Evolutionary conservation across 495 filamentous ascomycete species (phyloP), one percentile per base, ranked within the genome.

Genomic region (Penicillium soppii): DNA sequence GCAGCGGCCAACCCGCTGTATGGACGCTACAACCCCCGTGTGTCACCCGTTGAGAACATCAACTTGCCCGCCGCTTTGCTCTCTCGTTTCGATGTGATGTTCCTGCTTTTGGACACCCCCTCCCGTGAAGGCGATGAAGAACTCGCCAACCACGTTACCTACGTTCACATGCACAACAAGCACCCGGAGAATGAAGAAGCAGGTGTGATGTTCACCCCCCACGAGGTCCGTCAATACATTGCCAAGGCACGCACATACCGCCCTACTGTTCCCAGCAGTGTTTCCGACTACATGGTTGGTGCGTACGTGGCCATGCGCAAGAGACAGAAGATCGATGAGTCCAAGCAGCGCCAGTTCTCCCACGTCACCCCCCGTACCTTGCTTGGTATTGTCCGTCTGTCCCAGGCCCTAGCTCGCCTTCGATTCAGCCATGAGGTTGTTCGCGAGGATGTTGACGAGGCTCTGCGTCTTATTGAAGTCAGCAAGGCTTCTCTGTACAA

Each of bases 11-110:
- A 98, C 76, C 94, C 94, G 39, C 81, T 98, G 9, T 98, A 97
- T 61, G 94, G 94, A 41, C 90, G 94, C 22, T 98, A 98, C 78
- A 98, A 98, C 76, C 92, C 95, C 15, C 89, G 90, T 40, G 83
- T 98, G 45, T 95, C 91, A 1, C 92, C 94, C 2, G 92, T 98
- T 12, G 94, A 98, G 66, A 98, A 98, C 70, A 98, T 98, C 71
- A 98, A 98, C 67, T 83, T 98, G 6, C 94, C 94, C 12, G 94
- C 94, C 7, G 94, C 94, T 15, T 79, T 98, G 7, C 85, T 98
- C 4, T 96, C 92, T 33, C 89, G 94, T 75, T 98, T 98, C 73
- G 94, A 98, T 71, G 78, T 97, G 54, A 84, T 98, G 57, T 98
- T 96, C 78, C 78, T 98, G 25, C 92, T 98, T 57, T 85, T 98